Evolutionary conservation across 2,329 filamentous ascomycete genomes (phyloP), one percentile per base, ranked within the genome.

Genomic region (Biscogniauxia sp.): DNA sequence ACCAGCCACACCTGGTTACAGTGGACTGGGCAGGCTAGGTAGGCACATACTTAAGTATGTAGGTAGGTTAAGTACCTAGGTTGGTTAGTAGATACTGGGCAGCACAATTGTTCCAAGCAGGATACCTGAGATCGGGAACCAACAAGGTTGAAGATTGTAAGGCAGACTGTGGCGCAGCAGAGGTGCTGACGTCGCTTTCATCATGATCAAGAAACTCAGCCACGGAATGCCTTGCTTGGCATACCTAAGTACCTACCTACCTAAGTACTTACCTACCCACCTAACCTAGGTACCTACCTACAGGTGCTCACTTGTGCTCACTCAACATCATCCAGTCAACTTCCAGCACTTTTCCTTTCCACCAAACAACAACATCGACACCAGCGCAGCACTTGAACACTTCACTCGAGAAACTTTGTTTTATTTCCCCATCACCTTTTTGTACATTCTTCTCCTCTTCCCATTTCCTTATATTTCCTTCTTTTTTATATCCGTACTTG

Each of bases 181-280:
- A 23, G 61, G 61, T 61, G 61, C 63, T 65, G 63, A 65, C 63
- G 63, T 65, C 63, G 63, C 60, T 62, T 57, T 53, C 20, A 41
- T 20, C 32, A 51, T 41, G 52, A 55, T 49, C 49, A 28, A 51
- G 59, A 54, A 56, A 32, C 56, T 55, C 59, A 64, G 62, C 62
- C 60, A 62, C 62, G 58, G 52, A 58, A 26, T 54, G 28, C 55
- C 23, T 53, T 6, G 26, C 3, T 51, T 41, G 25, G 50, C 50
- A 49, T 49, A 50, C 50, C 25, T 53, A 54, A 45, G 51, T 20
- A 54, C 45, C 54, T n/a, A 20, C n/a, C n/a, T 37, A 23, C 26
- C 17, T n/a, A 19, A 20, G 11, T 20, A 55, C 7, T 17, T 20
- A 19, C n/a, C 15, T 20, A 41, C 15, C 17, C 32, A n/a, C 5